Conservation (phyloP, 768 basidiomycete species). For the Mycena rebaudengoi region DNA sequence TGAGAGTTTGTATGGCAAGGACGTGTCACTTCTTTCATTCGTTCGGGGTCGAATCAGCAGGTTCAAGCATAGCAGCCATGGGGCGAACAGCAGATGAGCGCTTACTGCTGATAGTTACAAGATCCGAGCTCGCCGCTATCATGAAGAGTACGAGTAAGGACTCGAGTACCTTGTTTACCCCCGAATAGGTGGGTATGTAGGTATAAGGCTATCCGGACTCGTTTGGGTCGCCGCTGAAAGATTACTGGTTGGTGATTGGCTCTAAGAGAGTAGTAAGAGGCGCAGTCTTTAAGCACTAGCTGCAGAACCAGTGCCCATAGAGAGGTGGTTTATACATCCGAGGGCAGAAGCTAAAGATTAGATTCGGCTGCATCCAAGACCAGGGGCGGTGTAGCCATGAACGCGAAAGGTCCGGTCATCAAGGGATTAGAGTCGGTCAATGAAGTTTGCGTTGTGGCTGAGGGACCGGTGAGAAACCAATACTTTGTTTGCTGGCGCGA, state of each 20-base stretch:
- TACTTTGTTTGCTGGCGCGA: too few species aligned
- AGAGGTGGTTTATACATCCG: slow-evolving; percentile 4
- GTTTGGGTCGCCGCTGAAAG: slow-evolving; percentile 4
- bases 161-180: too few species aligned
- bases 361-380: not conserved
- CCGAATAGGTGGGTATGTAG: not conserved
- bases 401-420: slow-evolving; percentile 1
- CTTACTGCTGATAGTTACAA: not conserved
- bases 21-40: too few species aligned
- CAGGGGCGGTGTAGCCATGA: not conserved
- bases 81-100: not conserved
- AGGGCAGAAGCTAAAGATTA: slow-evolving; percentile 13
- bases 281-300: not conserved
- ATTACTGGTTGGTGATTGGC: slow-evolving; percentile 2
- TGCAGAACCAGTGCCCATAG: not conserved
- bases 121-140: slow-evolving; percentile 2
- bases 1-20: too few species aligned
- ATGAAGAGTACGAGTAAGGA: not conserved
- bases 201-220: not conserved
- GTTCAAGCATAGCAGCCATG: not conserved
- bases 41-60: too few species aligned
- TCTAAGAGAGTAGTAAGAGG: slow-evolving; percentile 20
- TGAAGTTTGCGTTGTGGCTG: too few species aligned
- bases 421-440: slow-evolving; percentile 5
- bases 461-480: too few species aligned